These are phyloP conservation scores for Boletales sp. DNA, from an alignment of 768 basidiomycete species.

Conservation along the genomic window DNA sequence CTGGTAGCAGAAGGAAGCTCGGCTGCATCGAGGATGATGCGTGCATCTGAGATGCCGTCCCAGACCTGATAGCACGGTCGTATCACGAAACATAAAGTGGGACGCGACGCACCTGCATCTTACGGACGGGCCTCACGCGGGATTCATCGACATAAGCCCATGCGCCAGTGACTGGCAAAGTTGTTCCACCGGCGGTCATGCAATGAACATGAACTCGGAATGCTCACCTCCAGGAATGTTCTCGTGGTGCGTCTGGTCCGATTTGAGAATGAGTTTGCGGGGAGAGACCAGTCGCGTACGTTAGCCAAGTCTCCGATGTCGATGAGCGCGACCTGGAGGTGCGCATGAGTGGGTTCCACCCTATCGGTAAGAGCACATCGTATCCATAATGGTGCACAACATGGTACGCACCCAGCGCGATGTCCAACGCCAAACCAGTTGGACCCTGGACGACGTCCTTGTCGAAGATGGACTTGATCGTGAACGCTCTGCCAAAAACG, in stretches of 20 bases:
- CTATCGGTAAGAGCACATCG: conserved; percentile 32
- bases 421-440: conserved; percentile 84
- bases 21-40: conserved; percentile 65
- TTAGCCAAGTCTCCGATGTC: conserved; percentile 78
- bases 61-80: conserved; percentile 57
- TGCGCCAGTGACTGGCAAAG: conserved; percentile 65
- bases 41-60: conserved; percentile 85
- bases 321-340: conserved; percentile 62
- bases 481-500: too few species aligned
- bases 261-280: conserved; percentile 63
- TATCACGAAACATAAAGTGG: not conserved
- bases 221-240: conserved; percentile 57
- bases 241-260: conserved; percentile 75
- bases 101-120: conserved; percentile 68
- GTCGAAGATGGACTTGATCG: conserved; percentile 33
- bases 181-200: not conserved
- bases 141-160: conserved; percentile 72
- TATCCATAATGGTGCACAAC: not conserved
- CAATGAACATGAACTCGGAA: conserved; percentile 1
- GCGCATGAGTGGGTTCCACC: conserved; percentile 48
- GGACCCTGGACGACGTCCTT: conserved; percentile 93
- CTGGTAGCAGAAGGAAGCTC: conserved; percentile 32
- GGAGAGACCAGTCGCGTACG: conserved; percentile 62
- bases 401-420: conserved; percentile 65
- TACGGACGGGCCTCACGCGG: conserved; percentile 70